A percentile compares a stretch with the other conserved stretches of the same genome.
These are phyloP conservation scores for Candida sanyiensis DNA, from an alignment of 805 yeast genomes.

Conservation along the genomic window DNA sequence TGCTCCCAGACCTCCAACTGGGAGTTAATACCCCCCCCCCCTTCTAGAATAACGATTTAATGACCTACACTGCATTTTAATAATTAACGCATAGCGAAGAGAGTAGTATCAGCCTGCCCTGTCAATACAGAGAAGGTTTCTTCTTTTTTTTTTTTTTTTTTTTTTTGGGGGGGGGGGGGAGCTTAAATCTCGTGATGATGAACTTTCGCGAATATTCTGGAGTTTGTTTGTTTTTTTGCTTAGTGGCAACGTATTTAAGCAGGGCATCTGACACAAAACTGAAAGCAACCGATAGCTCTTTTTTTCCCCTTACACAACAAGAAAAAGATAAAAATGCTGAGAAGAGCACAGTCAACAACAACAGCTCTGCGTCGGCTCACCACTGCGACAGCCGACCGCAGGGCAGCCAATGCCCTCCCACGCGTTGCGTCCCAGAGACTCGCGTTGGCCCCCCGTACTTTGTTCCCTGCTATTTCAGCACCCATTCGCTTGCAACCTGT, in stretches of 20 bases:
- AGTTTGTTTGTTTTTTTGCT: constrained; percentile 5
- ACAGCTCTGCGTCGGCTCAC: not conserved
- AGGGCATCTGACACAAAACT: constrained; percentile 5
- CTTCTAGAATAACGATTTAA: no score
- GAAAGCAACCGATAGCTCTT: no score
- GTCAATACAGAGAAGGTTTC: no score
- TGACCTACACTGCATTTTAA: no score
- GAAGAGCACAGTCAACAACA: constrained; percentile 6
- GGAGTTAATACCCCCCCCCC: no score
- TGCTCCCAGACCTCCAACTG: not conserved
- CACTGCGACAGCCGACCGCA: not conserved
- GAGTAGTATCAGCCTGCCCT: no score
- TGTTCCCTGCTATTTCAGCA: not conserved
- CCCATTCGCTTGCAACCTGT: not conserved
- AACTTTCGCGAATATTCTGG: constrained; percentile 8
- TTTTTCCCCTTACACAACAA: no score
- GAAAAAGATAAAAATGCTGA: no score
- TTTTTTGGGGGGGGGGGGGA: not conserved
- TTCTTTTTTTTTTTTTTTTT: no score
- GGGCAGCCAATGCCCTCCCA: constrained; percentile 3
- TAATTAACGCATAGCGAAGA: no score
- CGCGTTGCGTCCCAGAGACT: not conserved
- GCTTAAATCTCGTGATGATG: constrained; percentile 1
- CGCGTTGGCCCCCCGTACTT: not conserved
- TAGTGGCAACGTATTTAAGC: not conserved